Conservation (phyloP, 202 grass and related monocot genomes). For the Musa balbisiana region DNA sequence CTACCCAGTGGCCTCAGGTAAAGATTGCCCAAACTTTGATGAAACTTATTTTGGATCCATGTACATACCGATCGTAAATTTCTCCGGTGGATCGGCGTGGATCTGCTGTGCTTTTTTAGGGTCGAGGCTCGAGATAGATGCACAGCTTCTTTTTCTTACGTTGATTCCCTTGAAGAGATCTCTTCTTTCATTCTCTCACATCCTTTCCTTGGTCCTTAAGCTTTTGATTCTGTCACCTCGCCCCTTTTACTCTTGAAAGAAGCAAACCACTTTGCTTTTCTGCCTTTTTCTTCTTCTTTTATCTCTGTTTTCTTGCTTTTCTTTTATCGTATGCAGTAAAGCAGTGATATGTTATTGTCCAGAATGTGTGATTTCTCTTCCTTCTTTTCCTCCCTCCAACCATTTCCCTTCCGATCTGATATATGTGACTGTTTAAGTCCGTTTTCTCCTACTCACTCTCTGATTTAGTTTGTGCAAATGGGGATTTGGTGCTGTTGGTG, state of each 20-base stretch:
- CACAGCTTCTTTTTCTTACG: background rate
- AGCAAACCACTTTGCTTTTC: background rate
- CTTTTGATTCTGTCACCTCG: conserved; percentile 6
- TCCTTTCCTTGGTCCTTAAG: conserved; percentile 7
- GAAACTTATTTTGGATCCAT: background rate
- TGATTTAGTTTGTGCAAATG: background rate
- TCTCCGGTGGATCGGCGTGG: background rate
- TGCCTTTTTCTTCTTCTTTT: background rate
- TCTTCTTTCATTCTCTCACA: background rate
- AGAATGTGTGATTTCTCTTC: background rate
- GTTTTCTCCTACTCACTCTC: conserved; percentile 16
- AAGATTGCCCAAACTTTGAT: background rate
- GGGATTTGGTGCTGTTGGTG: conserved; percentile 22
- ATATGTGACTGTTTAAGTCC: background rate
- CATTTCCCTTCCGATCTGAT: background rate
- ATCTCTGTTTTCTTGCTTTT: background rate
- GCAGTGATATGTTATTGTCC: background rate
- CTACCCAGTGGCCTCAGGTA: conserved; percentile 12
- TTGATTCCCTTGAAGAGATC: background rate
- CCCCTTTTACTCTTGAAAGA: conserved; percentile 3
- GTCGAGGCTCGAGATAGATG: background rate
- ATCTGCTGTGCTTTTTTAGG: background rate
- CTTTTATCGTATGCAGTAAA: background rate
- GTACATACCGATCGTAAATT: background rate
- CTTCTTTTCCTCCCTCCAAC: background rate